Percentiles rank a stretch among this genome's conserved stretches.
These are phyloP conservation scores for Aspergillus nanangensis DNA, from an alignment of 495 filamentous ascomycete genomes.

Conservation along the genomic window DNA sequence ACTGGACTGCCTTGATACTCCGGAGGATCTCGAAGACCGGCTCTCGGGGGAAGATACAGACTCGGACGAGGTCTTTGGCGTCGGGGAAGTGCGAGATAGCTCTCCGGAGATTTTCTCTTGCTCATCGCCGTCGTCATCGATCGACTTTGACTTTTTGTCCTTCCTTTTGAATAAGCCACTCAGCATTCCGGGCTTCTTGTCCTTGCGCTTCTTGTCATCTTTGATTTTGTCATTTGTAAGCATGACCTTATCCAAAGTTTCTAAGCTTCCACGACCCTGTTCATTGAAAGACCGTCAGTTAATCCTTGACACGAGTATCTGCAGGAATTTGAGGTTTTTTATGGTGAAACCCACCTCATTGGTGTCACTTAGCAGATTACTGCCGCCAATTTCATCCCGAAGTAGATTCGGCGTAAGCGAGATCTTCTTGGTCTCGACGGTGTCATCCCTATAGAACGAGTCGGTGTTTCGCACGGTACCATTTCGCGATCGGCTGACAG, in stretches of 20 bases:
- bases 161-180: slow-evolving; percentile 94
- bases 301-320: too few relatives aligned
- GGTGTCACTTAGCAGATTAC: slow-evolving; percentile 56
- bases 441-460: slow-evolving; percentile 96
- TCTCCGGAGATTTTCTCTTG: slow-evolving; percentile 58
- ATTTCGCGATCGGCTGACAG: slow-evolving; percentile 67
- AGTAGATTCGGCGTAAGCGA: slow-evolving; percentile 93
- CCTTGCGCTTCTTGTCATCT: slow-evolving; percentile 83
- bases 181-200: slow-evolving; percentile 88
- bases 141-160: slow-evolving; percentile 73
- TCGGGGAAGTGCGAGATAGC: slow-evolving; percentile 45
- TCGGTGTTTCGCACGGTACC: slow-evolving; percentile 85
- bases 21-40: slow-evolving; percentile 26
- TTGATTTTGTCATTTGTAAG: slow-evolving; percentile 51
- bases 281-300: too few relatives aligned
- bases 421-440: slow-evolving; percentile 93
- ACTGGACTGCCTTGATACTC: slow-evolving; percentile 53
- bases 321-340: too few relatives aligned
- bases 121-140: slow-evolving; percentile 63
- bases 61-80: slow-evolving; percentile 49
- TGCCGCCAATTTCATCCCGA: slow-evolving; percentile 67
- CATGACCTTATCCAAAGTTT: slow-evolving; percentile 48
- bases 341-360: slow-evolving; percentile 61
- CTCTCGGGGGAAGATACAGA: slow-evolving; percentile 30
- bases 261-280: slow-evolving; percentile 39